Evolutionary conservation across 345 rosid species (phyloP).

Genomic region (Mangifera indica): DNA sequence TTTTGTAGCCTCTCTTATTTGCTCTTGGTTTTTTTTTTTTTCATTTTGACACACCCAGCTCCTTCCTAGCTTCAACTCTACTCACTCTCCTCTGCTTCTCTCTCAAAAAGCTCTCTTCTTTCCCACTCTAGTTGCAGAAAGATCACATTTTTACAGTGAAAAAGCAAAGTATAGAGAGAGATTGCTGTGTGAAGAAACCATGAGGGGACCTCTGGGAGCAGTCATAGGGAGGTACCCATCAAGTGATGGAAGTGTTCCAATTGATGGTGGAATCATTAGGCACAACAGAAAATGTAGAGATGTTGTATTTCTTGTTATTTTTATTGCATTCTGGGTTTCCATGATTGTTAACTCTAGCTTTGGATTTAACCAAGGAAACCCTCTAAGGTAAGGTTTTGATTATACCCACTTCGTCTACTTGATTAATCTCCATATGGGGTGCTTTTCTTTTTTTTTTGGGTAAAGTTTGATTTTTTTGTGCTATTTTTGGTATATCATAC

Average conservation of each 20-base stretch:
- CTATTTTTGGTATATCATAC: slow-evolving; percentile 1
- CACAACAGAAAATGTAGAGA: slow-evolving; percentile 96
- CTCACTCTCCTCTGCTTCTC: slow-evolving; percentile 15
- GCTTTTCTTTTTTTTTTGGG: slow-evolving; percentile 11
- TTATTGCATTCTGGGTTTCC: slow-evolving; percentile 90
- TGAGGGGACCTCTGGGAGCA: slow-evolving; percentile 80
- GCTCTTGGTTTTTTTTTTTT: not conserved
- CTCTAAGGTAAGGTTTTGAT: slow-evolving; percentile 50
- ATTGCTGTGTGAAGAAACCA: slow-evolving; percentile 15
- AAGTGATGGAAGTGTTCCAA: slow-evolving; percentile 71
- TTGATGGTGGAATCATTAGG: slow-evolving; percentile 90
- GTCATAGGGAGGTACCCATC: slow-evolving; percentile 91
- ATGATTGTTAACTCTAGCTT: slow-evolving; percentile 99
- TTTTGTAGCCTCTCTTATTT: not conserved
- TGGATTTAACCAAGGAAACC: slow-evolving; percentile 93
- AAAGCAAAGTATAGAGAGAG: not conserved
- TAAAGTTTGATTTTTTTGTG: slow-evolving; percentile 6
- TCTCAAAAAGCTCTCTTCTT: not conserved
- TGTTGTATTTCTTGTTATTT: slow-evolving; percentile 71
- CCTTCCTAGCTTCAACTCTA: slow-evolving; percentile 23
- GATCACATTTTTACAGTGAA: slow-evolving; percentile 2
- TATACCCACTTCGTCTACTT: not conserved
- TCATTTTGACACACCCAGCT: slow-evolving; percentile 11
- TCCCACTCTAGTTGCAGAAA: not conserved
- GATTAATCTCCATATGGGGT: not conserved